phyloP scores from a whole-genome alignment of 2,329 filamentous ascomycete genomes.

The Pyrenochaeta sp. region DNA sequence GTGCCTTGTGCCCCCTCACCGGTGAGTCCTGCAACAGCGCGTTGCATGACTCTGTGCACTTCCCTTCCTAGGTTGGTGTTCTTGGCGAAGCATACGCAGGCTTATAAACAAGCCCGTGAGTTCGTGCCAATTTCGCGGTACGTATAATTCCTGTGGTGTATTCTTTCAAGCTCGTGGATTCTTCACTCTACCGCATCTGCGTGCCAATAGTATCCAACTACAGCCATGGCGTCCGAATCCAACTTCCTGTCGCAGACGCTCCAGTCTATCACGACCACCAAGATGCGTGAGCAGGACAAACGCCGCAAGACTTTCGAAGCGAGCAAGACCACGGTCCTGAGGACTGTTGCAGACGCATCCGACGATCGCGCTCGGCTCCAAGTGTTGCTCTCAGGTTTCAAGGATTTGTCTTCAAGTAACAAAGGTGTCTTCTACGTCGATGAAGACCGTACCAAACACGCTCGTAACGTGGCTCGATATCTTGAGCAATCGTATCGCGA shows the following conservation, averaged over 20 bases:
- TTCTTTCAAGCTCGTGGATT: not conserved
- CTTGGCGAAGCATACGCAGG: not conserved
- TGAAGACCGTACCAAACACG: slow-evolving; percentile 11
- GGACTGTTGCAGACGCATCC: slow-evolving; percentile 2
- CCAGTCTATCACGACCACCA: slow-evolving; percentile 25
- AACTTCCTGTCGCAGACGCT: slow-evolving; percentile 28
- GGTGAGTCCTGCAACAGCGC: not conserved
- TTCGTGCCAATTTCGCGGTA: not conserved
- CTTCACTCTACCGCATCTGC: not conserved
- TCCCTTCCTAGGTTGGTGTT: not conserved
- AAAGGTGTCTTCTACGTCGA: slow-evolving; percentile 21
- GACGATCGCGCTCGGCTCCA: slow-evolving; percentile 15
- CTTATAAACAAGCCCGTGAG: not conserved
- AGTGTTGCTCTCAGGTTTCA: slow-evolving; percentile 14
- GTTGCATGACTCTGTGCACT: not conserved
- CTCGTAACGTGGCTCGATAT: slow-evolving; percentile 17
- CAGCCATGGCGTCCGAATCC: slow-evolving; percentile 15
- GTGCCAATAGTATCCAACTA: no score
- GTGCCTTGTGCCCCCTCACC: not conserved
- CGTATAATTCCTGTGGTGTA: not conserved
- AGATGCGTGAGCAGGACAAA: slow-evolving; percentile 23
- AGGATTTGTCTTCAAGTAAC: slow-evolving; percentile 20
- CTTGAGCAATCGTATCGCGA: slow-evolving; percentile 22
- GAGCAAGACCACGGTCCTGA: slow-evolving; percentile 15
- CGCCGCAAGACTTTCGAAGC: slow-evolving; percentile 21